phyloP scores from a whole-genome alignment of 1,284 basidiomycete genomes.

The Ustilago sp. region DNA sequence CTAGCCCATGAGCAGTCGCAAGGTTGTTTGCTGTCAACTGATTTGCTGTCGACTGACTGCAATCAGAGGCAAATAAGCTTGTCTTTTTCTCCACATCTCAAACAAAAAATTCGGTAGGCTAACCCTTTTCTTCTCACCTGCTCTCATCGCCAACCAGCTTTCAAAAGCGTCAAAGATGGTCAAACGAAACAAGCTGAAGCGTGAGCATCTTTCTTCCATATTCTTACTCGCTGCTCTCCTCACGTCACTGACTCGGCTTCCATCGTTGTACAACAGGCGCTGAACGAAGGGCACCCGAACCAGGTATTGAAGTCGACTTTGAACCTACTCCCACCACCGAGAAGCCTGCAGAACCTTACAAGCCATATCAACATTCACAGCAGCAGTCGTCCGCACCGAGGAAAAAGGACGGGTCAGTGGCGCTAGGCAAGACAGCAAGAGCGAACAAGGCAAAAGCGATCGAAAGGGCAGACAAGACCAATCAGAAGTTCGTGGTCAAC shows the following conservation, averaged over 20 bases:
- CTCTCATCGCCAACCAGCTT: not conserved
- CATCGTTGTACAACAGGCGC: constrained; percentile 13
- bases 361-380: constrained; percentile 40
- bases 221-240: not conserved
- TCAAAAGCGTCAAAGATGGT: constrained; percentile 20
- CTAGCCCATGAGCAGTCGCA: too few species aligned
- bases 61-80: not conserved
- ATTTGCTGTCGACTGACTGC: too few species aligned
- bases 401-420: constrained; percentile 6
- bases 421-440: constrained; percentile 28
- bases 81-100: not conserved
- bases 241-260: not conserved
- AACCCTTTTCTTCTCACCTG: not conserved
- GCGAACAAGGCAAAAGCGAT: constrained; percentile 45
- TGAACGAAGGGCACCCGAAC: constrained; percentile 39
- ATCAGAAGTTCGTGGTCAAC: constrained; percentile 32
- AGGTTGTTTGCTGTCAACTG: too few species aligned
- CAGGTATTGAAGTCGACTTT: constrained; percentile 36
- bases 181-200: constrained; percentile 44
- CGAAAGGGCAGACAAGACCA: constrained; percentile 49
- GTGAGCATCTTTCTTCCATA: constrained; percentile 4
- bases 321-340: constrained; percentile 11
- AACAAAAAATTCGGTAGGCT: not conserved
- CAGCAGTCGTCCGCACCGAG: constrained; percentile 10
- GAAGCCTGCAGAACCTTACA: constrained; percentile 17